These are phyloP conservation scores for Aurinia saxatilis DNA, from an alignment of 345 rosid species.

Conservation along the genomic window DNA sequence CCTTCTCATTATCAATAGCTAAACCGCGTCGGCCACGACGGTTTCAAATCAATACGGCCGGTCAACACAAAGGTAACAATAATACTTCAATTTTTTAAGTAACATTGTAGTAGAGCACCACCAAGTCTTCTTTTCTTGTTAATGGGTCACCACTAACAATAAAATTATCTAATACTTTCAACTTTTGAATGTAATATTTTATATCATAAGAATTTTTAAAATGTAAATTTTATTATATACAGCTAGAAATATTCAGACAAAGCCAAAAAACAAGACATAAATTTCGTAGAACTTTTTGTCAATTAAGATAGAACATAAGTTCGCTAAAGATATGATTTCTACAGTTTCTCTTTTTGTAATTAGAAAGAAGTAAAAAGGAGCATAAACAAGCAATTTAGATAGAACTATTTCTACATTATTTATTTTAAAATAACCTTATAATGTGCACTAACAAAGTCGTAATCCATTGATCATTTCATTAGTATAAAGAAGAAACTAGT, in stretches of 20 bases:
- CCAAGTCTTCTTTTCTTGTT: neutral
- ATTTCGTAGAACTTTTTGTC: too few relatives aligned
- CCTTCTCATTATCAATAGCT: neutral
- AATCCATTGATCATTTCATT: neutral
- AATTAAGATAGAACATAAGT: too few relatives aligned
- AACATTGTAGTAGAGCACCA: neutral
- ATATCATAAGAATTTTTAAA: too few relatives aligned
- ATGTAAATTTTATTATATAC: too few relatives aligned
- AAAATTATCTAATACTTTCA: neutral
- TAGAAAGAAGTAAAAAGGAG: too few relatives aligned
- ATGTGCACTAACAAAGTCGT: neutral
- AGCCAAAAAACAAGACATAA: too few relatives aligned
- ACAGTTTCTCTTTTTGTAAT: neutral
- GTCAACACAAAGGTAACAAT: neutral
- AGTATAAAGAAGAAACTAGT: neutral
- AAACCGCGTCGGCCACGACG: constrained; percentile 23
- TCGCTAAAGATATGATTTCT: too few relatives aligned
- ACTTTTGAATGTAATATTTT: too few relatives aligned
- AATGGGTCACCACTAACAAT: constrained; percentile 11
- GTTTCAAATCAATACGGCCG: neutral
- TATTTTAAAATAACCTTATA: neutral
- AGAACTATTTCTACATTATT: neutral
- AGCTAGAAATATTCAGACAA: too few relatives aligned
- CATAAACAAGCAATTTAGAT: neutral
- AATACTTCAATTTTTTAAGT: too few relatives aligned